These are phyloP conservation scores for Aurinia saxatilis DNA, from an alignment of 345 rosid genomes.

Conservation along the genomic window DNA sequence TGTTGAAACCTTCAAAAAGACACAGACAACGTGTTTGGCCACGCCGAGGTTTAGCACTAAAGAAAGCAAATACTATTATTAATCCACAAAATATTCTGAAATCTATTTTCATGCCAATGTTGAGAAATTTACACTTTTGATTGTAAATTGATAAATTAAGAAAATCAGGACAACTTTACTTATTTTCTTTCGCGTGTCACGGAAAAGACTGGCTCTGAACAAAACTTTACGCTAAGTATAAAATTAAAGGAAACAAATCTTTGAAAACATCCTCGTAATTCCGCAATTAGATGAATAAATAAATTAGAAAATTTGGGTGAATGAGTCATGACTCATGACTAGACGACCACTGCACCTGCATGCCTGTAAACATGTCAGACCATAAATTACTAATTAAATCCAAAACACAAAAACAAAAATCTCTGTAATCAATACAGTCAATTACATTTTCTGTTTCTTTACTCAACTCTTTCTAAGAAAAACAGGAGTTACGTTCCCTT, in stretches of 20 bases:
- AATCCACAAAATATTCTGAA: too few species aligned
- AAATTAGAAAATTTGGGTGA: not conserved
- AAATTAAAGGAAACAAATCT: not conserved
- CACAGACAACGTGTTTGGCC: constrained; percentile 14
- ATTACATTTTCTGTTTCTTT: not conserved
- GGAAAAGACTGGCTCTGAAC: not conserved
- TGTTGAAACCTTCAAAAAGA: not conserved
- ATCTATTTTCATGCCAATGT: not conserved
- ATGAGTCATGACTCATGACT: constrained; percentile 12
- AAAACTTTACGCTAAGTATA: constrained; percentile 11
- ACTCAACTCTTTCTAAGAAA: too few species aligned
- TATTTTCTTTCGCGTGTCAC: not conserved
- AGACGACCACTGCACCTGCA: constrained; percentile 23
- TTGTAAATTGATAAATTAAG: not conserved
- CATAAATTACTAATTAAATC: not conserved
- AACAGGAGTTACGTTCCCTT: too few species aligned
- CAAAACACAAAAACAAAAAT: constrained; percentile 13
- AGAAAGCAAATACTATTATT: not conserved
- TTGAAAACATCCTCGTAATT: constrained; percentile 1
- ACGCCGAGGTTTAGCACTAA: constrained; percentile 16
- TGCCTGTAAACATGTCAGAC: constrained; percentile 17
- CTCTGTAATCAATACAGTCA: not conserved
- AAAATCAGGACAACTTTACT: not conserved
- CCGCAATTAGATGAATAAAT: not conserved
- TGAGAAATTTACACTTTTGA: constrained; percentile 10